These are phyloP conservation scores for Meyerozyma elateridarum DNA, from an alignment of 1,139 yeast genomes.

Conservation along the genomic window DNA sequence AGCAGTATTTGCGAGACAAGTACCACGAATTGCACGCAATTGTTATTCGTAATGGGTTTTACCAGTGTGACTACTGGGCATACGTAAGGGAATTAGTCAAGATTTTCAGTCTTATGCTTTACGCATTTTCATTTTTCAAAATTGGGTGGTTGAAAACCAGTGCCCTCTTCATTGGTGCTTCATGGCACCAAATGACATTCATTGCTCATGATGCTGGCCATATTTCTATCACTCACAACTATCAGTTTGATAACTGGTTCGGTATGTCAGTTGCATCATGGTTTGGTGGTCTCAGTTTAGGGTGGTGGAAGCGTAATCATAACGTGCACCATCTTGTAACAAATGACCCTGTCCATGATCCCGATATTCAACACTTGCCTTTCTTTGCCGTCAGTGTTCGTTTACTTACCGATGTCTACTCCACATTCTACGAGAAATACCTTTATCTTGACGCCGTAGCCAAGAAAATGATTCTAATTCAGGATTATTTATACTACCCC, in stretches of 20 bases:
- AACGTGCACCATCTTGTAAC: conserved; percentile 86
- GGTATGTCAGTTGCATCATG: conserved; percentile 74
- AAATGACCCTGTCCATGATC: conserved; percentile 90
- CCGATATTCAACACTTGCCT: conserved; percentile 90
- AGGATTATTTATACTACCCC: conserved; percentile 71
- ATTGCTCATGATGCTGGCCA: conserved; percentile 92
- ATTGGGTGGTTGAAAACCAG: conserved; percentile 45
- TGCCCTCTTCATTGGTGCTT: conserved; percentile 65
- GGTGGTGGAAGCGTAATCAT: conserved; percentile 95
- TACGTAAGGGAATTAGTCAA: conserved; percentile 65
- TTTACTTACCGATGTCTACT: conserved; percentile 62
- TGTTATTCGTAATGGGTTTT: conserved; percentile 54
- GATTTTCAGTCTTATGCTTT: conserved; percentile 48
- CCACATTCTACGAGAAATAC: conserved; percentile 70
- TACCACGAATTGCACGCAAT: conserved; percentile 59
- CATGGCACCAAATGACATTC: conserved; percentile 89
- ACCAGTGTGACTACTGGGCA: conserved; percentile 68
- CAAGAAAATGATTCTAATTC: conserved; percentile 52
- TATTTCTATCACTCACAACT: conserved; percentile 74
- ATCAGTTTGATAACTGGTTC: conserved; percentile 68
- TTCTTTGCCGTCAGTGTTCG: conserved; percentile 82
- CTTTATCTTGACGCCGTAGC: conserved; percentile 69
- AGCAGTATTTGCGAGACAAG: conserved; percentile 47
- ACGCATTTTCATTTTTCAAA: conserved; percentile 48
- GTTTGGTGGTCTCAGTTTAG: conserved; percentile 82